These are phyloP conservation scores for Pisolithus tinctorius DNA, from an alignment of 768 basidiomycete genomes.

Conservation along the genomic window DNA sequence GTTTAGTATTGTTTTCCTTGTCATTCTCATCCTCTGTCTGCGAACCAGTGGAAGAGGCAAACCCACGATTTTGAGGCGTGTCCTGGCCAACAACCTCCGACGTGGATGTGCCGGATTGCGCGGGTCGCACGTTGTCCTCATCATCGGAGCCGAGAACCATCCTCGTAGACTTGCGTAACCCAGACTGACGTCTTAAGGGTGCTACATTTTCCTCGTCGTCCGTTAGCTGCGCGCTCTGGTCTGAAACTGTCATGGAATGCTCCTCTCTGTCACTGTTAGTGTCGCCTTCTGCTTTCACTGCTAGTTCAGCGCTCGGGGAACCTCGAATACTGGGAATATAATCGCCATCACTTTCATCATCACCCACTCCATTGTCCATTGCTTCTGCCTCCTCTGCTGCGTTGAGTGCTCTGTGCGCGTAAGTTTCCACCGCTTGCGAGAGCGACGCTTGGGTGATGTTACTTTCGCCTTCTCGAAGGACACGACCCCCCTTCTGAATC, in stretches of 20 bases:
- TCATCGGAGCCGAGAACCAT: constrained; percentile 53
- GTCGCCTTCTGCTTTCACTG: constrained; percentile 15
- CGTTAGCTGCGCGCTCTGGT: not conserved
- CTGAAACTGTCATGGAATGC: constrained; percentile 3
- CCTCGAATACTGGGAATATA: constrained; percentile 34
- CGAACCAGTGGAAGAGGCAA: constrained; percentile 44
- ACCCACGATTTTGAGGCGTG: constrained; percentile 27
- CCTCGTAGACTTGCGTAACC: constrained; percentile 24
- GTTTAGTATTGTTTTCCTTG: constrained; percentile 62
- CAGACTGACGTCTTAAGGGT: constrained; percentile 17
- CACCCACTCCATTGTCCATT: constrained; percentile 17
- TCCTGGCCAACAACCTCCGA: constrained; percentile 2
- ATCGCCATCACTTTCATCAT: constrained; percentile 41
- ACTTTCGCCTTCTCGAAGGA: constrained; percentile 21
- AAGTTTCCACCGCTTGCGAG: constrained; percentile 22
- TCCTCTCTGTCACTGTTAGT: constrained; percentile 6
- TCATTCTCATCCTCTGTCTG: constrained; percentile 60
- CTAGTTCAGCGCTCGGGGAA: constrained; percentile 32
- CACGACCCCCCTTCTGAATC: constrained; percentile 48
- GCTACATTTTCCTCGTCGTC: constrained; percentile 26
- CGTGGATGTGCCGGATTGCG: constrained; percentile 8
- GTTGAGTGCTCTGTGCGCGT: constrained; percentile 29
- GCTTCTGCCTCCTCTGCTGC: constrained; percentile 7
- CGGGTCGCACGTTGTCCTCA: constrained; percentile 31
- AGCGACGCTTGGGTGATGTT: constrained; percentile 16